Conservation (phyloP, 345 rosid genomes). For the Hypericum perforatum region DNA sequence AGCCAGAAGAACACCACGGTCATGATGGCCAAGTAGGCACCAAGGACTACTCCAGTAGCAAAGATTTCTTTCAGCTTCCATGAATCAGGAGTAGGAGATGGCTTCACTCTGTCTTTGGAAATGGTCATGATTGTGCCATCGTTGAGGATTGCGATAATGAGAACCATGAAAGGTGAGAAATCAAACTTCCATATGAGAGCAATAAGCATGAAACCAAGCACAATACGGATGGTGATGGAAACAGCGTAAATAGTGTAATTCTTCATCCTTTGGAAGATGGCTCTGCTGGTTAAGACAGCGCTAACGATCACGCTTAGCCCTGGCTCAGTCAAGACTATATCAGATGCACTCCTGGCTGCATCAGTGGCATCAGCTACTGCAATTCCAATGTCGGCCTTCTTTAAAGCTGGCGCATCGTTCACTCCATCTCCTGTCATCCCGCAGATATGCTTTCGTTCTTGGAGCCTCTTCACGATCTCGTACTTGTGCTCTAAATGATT, state of each 20-base stretch:
- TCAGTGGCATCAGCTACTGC: conserved; percentile 4
- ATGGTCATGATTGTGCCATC: conserved; percentile 3
- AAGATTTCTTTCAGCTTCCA: conserved; percentile 4
- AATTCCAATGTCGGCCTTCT: conserved; percentile 6
- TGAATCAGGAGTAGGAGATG: conserved; percentile 1
- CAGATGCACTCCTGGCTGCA: conserved; percentile 3
- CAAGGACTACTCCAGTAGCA: conserved; percentile 3
- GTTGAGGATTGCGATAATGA: conserved; percentile 3
- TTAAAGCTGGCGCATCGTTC: conserved; percentile 1
- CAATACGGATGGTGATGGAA: conserved; percentile 4
- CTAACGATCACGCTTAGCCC: not conserved
- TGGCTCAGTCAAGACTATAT: conserved; percentile 2
- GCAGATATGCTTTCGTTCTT: not conserved
- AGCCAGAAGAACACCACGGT: conserved; percentile 1
- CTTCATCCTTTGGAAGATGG: conserved; percentile 5
- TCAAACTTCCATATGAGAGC: conserved; percentile 1
- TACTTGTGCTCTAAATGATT: not conserved
- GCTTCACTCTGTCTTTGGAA: conserved; percentile 5
- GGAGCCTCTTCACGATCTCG: conserved; percentile 1
- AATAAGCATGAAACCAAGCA: not conserved
- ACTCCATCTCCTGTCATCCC: conserved; percentile 4
- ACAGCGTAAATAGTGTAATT: conserved; percentile 4
- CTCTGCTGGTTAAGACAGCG: conserved; percentile 2
- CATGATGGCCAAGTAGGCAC: not conserved
- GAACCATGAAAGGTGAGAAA: conserved; percentile 5